Percentiles rank a stretch among this genome's conserved stretches.
Evolutionary conservation across 257 asterid species (phyloP).

Genomic region (Voacanga thouarsii): DNA sequence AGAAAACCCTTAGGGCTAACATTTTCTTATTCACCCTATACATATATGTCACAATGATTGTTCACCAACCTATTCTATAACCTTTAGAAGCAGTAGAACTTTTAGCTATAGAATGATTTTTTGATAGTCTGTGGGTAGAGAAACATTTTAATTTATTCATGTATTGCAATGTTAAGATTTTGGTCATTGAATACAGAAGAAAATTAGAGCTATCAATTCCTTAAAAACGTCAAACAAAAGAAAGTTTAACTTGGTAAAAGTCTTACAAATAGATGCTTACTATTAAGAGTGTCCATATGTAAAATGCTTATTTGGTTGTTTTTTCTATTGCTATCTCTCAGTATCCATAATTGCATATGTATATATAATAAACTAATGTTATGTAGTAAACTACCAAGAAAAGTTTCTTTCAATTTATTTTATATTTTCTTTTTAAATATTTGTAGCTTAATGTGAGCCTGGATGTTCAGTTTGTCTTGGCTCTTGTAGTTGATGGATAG

Average conservation of each 20-base stretch:
- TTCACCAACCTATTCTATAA: neutral
- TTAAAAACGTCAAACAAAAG: too few relatives aligned
- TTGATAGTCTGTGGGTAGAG: neutral
- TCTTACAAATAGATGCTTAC: neutral
- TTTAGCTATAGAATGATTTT: neutral
- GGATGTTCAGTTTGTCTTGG: conserved; percentile 80
- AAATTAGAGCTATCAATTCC: neutral
- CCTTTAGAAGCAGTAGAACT: neutral
- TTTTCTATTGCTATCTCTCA: conserved; percentile 6
- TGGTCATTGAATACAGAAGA: neutral
- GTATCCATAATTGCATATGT: neutral
- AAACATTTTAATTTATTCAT: neutral
- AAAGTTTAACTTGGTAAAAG: neutral
- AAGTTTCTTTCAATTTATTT: neutral
- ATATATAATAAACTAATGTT: neutral
- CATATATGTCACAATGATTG: neutral
- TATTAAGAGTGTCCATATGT: neutral
- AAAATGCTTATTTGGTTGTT: conserved; percentile 10
- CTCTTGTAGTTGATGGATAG: conserved; percentile 85
- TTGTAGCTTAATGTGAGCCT: conserved; percentile 1
- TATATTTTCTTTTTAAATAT: conserved; percentile 2
- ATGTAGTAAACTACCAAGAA: conserved; percentile 6
- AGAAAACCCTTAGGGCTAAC: too few relatives aligned
- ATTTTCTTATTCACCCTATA: too few relatives aligned
- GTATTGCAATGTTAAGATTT: neutral